phyloP scores from a whole-genome alignment of 1,284 basidiomycete species.

The Cryptococcus maquisensis region DNA sequence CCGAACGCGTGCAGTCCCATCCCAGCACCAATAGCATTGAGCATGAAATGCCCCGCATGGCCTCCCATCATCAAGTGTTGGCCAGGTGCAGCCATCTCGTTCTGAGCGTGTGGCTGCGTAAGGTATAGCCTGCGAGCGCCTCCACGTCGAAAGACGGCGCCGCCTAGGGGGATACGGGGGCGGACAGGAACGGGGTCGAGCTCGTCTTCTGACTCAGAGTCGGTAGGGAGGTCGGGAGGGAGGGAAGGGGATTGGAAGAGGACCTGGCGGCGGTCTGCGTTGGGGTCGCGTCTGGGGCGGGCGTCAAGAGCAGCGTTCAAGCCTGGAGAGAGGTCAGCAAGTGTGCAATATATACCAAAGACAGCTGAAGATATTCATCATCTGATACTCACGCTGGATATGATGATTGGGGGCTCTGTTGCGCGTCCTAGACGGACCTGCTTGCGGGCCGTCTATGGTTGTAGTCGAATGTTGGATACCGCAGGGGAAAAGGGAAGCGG shows the following conservation, averaged over 20 bases:
- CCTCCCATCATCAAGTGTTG: background rate
- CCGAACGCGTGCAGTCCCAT: background rate
- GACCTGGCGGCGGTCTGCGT: background rate
- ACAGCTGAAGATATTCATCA: background rate
- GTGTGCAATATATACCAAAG: background rate
- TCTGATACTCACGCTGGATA: background rate
- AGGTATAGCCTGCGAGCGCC: background rate
- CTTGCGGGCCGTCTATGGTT: background rate
- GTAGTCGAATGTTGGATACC: background rate
- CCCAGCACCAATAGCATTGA: background rate
- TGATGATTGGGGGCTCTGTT: background rate
- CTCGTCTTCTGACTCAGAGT: background rate
- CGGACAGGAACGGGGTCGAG: background rate
- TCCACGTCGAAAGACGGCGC: background rate
- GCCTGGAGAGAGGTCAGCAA: background rate
- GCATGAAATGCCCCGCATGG: background rate
- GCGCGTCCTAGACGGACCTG: background rate
- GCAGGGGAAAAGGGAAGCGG: background rate
- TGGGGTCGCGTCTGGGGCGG: background rate
- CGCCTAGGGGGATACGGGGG: conserved; percentile 11
- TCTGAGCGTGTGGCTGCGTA: background rate
- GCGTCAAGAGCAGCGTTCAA: background rate
- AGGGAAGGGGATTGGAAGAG: background rate
- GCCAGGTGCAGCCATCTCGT: background rate
- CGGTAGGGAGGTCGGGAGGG: background rate